A percentile compares a stretch with the other conserved stretches of the same genome.
Conservation (phyloP, 108 stramenopile species). For the Parmales sp. region DNA sequence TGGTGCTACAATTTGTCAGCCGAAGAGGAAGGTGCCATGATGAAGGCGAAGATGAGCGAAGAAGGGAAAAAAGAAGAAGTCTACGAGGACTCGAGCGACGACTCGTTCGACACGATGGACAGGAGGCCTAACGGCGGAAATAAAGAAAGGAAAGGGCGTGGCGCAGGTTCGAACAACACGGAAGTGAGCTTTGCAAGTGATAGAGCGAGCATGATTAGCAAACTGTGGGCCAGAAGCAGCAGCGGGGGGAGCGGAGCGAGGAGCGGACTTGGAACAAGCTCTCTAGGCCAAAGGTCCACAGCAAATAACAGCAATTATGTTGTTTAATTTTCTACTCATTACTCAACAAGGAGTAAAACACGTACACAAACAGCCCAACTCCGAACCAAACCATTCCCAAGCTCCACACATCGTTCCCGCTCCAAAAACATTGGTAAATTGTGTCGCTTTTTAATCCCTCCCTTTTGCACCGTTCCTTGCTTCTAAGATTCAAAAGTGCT, state of each 20-base stretch:
- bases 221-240: too few species aligned
- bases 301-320: too few species aligned
- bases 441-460: neutral
- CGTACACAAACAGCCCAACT: too few species aligned
- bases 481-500: neutral
- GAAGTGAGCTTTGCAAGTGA: neutral
- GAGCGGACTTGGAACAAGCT: too few species aligned
- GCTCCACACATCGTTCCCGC: too few species aligned
- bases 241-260: too few species aligned
- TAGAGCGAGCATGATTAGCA: neutral
- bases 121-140: too few species aligned
- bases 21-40: neutral
- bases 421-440: neutral
- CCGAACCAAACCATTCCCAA: too few species aligned
- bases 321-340: too few species aligned
- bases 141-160: neutral
- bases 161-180: neutral
- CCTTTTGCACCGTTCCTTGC: neutral
- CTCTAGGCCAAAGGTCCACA: too few species aligned
- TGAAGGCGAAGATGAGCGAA: neutral
- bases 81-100: neutral
- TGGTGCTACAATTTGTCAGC: neutral
- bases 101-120: too few species aligned
- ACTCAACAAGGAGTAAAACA: too few species aligned
- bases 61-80: neutral